phyloP scores from a whole-genome alignment of 2,329 filamentous ascomycete species.

The Chaetomium sp. region DNA sequence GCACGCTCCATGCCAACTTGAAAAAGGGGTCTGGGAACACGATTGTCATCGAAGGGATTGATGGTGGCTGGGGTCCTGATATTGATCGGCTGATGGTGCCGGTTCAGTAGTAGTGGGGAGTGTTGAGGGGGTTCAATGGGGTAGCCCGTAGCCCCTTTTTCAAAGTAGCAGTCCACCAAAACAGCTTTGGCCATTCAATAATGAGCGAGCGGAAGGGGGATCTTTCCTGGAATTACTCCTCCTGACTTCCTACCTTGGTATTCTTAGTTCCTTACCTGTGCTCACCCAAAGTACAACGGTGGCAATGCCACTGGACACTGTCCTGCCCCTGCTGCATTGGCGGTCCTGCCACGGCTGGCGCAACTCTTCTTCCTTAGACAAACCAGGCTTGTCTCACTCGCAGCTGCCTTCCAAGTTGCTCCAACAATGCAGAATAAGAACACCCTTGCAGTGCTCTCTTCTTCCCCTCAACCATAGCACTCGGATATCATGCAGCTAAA shows the following conservation, averaged over 20 bases:
- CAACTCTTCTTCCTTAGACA: neutral
- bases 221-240: neutral
- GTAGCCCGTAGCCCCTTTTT: neutral
- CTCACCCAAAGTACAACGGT: too few species aligned
- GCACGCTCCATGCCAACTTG: slow-evolving; percentile 52
- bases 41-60: slow-evolving; percentile 49
- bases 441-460: too few species aligned
- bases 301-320: neutral
- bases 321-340: neutral
- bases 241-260: too few species aligned
- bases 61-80: slow-evolving; percentile 51
- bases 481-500: neutral
- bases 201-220: too few species aligned
- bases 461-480: too few species aligned
- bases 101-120: slow-evolving; percentile 23
- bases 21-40: slow-evolving; percentile 51
- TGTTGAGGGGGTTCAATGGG: neutral
- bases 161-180: neutral
- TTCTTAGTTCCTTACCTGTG: neutral
- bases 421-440: neutral
- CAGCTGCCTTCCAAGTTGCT: neutral
- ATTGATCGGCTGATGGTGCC: slow-evolving; percentile 59
- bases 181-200: neutral
- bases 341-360: neutral
- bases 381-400: neutral